phyloP scores from a whole-genome alignment of 2,329 filamentous ascomycete species.

The Aspergillus phoenicis region DNA sequence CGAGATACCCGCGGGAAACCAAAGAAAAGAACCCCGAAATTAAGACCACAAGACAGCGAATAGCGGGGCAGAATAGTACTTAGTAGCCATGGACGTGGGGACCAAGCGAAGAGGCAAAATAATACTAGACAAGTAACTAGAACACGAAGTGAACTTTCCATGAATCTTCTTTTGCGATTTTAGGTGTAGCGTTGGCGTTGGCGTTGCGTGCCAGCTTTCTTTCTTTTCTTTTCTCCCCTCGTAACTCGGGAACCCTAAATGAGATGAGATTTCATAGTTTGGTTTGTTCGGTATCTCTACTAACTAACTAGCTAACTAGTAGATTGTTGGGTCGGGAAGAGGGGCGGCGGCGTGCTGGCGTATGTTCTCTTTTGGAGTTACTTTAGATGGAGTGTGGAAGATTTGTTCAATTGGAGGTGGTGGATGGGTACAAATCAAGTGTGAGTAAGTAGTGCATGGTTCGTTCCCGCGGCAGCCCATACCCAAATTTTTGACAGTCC shows the following conservation, averaged over 20 bases:
- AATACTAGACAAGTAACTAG: not conserved
- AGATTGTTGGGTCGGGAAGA: no score
- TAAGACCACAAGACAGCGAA: no score
- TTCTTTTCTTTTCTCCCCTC: not conserved
- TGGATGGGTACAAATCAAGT: not conserved
- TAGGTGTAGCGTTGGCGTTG: slow-evolving; percentile 13
- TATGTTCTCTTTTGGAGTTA: no score
- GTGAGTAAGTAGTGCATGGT: not conserved
- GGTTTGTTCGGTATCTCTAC: not conserved
- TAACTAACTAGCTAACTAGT: not conserved
- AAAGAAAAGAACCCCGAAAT: no score
- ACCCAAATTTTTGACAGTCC: slow-evolving; percentile 2
- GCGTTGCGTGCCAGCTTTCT: no score
- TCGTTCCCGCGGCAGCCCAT: not conserved
- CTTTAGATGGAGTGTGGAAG: no score
- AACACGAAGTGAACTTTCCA: slow-evolving; percentile 11
- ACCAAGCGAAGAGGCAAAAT: no score
- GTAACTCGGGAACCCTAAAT: no score
- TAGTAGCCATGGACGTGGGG: no score
- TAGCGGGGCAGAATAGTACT: no score
- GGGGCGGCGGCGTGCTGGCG: no score
- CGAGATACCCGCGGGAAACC: no score
- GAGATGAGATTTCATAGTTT: not conserved
- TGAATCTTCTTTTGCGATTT: slow-evolving; percentile 19
- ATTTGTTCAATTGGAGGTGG: not conserved